Base-by-base conservation (phyloP, 148 eudicot genomes). In the Pharnaceum exiguum region DNA sequence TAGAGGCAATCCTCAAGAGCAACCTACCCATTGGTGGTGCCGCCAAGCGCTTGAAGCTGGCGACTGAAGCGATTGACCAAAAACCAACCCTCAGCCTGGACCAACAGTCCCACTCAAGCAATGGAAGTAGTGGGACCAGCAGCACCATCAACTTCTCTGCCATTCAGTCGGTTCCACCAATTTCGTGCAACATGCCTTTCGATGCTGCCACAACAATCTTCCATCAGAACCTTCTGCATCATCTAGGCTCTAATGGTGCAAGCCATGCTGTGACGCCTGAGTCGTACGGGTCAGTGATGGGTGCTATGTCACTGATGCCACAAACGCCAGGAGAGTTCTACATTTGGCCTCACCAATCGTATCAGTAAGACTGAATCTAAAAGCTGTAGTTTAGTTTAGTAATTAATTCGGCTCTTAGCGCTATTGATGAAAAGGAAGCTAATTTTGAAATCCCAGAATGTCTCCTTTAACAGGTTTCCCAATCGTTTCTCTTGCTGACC, bases 21-120 rank as follows among this genome's bases (percentile, higher is more conserved):
- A 65, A 87, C 7, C 98, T 91, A 39, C 98, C 98, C 1, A 71
- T 91, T 1, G 98, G 98, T 2, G 94, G 94, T 12, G 71, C 95
- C 0, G 94, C 94, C 21, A 91, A 91, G 77, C 76, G 96, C 24
- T 33, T 85, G 44, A 91, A 85, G 71, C 73, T 84, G 23, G 75
- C 93, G 2, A 78, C 88, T 0, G 95, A 77, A 53, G 36, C 71
- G 0, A 29, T 17, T 2, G 90, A 87, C 28, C 82, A 77, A 57
- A 80, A 80, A 54, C 84, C 81, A 7, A 65, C 52, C 43, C 66
- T 71, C 24, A 63, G 60, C 16, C 60, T 70, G 15, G 76, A 64
- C 10, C 74, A 73, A 10, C 72, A 68, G 12, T 33, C 72, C 0
- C 61, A 40, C 61, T 60, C 23, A 58, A 70, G 24, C 53, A 64